Evolutionary conservation across 2,329 filamentous ascomycete species (phyloP), one percentile per base, ranked within the genome.

Genomic region (Sporothrix mexicana): DNA sequence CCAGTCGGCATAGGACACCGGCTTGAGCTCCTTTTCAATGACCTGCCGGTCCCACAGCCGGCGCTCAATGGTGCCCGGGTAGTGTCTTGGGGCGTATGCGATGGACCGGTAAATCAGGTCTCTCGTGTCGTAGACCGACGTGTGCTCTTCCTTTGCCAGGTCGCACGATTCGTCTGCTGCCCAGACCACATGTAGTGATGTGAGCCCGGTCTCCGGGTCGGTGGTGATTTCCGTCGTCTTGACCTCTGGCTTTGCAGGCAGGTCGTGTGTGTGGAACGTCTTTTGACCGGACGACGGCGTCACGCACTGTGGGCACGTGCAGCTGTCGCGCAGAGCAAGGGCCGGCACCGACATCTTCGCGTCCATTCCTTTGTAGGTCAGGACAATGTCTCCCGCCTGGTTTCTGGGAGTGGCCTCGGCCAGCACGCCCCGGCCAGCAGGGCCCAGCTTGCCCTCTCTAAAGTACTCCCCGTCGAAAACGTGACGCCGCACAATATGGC

Each of bases 1-100:
- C 81, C 94, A 98, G 53, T 90, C 88, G 0, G 88, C 78, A 81
- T 92, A 97, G 71, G 89, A 84, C 59, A 96, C 84, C 12, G 73
- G 74, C 72, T 75, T 76, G 80, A 89, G 83, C n/a, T 85, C 80
- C 8, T 77, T 66, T 73, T 77, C 74, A 69, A 84, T 85, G 0
- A 51, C 76, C 0, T 74, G 61, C 2, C 75, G 77, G 75, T 87
- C 81, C 87, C 86, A 88, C 74, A 81, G 78, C 2, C 75, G 77
- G 47, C 76, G 73, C n/a, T 73, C 72, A 53, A 74, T 75, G 30
- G 84, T 9, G 15, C 55, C 45, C 12, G 69, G 86, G 62, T 80
- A 78, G 68, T 86, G 84, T 25, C 9, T 23, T 0, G 78, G 73
- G 3, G 77, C 77, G 67, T 84, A 84, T 1, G 81, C 83, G 1